Percentiles rank a stretch among this genome's conserved stretches.
phyloP scores from a whole-genome alignment of 306 rosid species.

The Prunus davidiana region DNA sequence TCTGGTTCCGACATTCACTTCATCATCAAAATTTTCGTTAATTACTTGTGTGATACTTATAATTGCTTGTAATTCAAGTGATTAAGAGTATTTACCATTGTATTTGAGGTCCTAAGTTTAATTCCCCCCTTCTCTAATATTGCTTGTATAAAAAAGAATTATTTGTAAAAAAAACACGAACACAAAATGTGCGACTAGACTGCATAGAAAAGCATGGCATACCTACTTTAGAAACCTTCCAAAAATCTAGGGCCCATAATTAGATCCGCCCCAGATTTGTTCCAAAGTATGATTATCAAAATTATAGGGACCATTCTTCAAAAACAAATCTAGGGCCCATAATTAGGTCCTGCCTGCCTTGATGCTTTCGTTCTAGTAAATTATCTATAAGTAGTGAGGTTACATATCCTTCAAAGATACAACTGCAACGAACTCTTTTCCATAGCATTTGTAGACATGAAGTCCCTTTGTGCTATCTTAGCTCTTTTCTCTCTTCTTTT shows the following conservation, averaged over 20 bases:
- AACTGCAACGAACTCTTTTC: not conserved
- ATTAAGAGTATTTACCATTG: no score
- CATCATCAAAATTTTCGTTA: no score
- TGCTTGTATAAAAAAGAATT: no score
- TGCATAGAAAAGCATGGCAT: not conserved
- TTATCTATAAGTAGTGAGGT: not conserved
- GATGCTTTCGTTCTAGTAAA: not conserved
- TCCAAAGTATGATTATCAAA: no score
- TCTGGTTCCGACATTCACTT: no score
- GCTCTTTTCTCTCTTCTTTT: not conserved
- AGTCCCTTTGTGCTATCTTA: not conserved
- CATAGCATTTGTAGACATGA: constrained; percentile 6
- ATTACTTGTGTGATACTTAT: no score
- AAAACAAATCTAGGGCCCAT: not conserved
- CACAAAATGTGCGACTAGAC: no score
- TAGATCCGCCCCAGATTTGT: not conserved
- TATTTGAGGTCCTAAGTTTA: no score
- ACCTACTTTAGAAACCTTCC: not conserved
- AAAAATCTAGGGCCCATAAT: not conserved
- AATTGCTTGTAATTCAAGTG: no score
- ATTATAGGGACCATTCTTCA: no score
- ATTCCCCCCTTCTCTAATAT: no score
- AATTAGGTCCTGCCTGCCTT: not conserved
- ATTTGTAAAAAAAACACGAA: no score
- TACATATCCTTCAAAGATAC: not conserved